Evolutionary conservation across 2,329 filamentous ascomycete genomes (phyloP).

Genomic region (Diaporthe amygdali): DNA sequence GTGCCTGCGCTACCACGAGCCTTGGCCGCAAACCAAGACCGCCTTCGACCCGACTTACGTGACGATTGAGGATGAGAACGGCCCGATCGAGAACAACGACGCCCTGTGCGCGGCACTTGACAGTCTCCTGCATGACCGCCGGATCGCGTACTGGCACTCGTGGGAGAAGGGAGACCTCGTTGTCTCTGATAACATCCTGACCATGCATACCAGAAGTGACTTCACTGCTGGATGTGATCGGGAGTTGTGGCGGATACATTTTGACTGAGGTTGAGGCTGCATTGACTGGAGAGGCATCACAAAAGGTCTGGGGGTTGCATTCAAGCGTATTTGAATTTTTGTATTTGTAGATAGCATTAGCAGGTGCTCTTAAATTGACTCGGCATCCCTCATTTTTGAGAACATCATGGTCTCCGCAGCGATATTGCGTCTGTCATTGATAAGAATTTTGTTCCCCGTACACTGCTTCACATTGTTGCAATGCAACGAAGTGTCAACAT

Average conservation of each 20-base stretch:
- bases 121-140: constrained; percentile 51
- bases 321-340: not conserved
- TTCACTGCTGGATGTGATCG: constrained; percentile 48
- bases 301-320: not conserved
- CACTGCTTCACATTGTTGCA: too few relatives aligned
- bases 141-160: constrained; percentile 53
- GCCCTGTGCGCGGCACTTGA: constrained; percentile 45
- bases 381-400: too few relatives aligned
- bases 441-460: too few relatives aligned
- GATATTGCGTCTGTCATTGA: too few relatives aligned
- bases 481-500: too few relatives aligned
- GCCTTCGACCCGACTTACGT: constrained; percentile 52
- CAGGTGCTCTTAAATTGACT: too few relatives aligned
- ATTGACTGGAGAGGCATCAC: not conserved
- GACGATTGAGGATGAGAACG: constrained; percentile 40
- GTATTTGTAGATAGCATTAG: too few relatives aligned
- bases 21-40: constrained; percentile 58
- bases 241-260: constrained; percentile 57
- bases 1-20: constrained; percentile 60
- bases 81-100: not conserved
- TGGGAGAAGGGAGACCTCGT: constrained; percentile 62
- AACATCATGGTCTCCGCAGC: too few relatives aligned
- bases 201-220: constrained; percentile 55
- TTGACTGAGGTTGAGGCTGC: constrained; percentile 40
- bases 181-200: constrained; percentile 55